Base-by-base conservation (phyloP, 2,329 filamentous ascomycete species). In the Ophiostoma pallidulum region DNA sequence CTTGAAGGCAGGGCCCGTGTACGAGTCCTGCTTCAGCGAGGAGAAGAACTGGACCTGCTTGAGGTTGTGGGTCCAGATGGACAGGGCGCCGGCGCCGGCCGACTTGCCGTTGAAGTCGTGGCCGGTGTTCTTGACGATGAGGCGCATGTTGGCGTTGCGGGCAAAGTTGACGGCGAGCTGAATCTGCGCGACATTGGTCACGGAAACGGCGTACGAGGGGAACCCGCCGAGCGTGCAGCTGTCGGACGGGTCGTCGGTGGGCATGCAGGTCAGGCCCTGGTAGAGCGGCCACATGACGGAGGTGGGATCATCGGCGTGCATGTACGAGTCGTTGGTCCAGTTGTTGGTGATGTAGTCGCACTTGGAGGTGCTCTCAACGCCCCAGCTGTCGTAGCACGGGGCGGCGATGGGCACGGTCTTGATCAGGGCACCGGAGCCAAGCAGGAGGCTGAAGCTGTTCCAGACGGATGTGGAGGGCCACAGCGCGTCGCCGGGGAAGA, bases 41-140 rank as follows among this genome's bases (percentile, higher is more conserved):
- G 66, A 39, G 66, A 69, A 75, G 74, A 78, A 48, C 77, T 68
- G 1, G 18, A 59, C 56, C 20, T 52, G 31, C 48, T 55, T 54
- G n/a, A 57, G 49, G 31, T 50, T 51, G 53, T 64, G 62, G 16
- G 60, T 63, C 58, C 61, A 63, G 31, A 67, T 56, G 35, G 60
- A 61, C 36, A 70, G 57, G 0, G 66, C 57, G 5, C 66, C 65
- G 38, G 60, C 62, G n/a, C 66, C 66, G 6, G 53, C 52, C 4
- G 59, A 63, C 56, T 65, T 65, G 44, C 59, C 64, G 31, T 65
- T 61, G 54, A 71, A 75, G 53, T 75, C 72, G 54, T 77, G 74
- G 24, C 72, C 73, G 0, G 73, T 77, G 60, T 76, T 73, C 52
- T 66, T 67, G 49, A 76, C 62, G 29, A 74, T 66, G 9, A 76